A percentile compares a stretch with the other conserved stretches of the same genome.
phyloP scores from a whole-genome alignment of 2,329 filamentous ascomycete species.

The Penicillium sclerotiorum region DNA sequence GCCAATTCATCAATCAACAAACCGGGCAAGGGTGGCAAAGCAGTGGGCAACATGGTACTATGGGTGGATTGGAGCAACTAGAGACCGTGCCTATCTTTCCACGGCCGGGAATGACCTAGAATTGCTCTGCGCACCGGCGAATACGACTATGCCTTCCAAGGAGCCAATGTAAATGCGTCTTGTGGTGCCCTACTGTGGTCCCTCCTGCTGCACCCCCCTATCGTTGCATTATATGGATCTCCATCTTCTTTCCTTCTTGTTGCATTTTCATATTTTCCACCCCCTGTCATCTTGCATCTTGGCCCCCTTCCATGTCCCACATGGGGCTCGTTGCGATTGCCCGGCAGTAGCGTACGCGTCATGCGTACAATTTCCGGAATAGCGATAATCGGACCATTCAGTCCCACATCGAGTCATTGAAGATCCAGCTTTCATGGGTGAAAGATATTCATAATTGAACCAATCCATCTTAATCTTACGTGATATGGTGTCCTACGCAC shows the following conservation, averaged over 20 bases:
- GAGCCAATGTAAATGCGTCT: too few relatives aligned
- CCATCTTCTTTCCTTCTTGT: conserved; percentile 14
- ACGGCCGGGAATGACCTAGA: conserved; percentile 61
- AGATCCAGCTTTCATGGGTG: background rate
- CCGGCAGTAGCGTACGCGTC: background rate
- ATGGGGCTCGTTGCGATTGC: background rate
- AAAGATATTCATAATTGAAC: conserved; percentile 3
- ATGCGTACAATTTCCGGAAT: too few relatives aligned
- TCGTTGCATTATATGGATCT: conserved; percentile 13
- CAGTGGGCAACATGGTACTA: conserved; percentile 70
- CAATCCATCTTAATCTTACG: background rate
- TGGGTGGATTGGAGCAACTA: conserved; percentile 73
- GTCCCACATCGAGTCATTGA: background rate
- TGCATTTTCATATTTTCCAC: conserved; percentile 12
- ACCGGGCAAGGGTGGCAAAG: conserved; percentile 90
- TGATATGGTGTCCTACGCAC: background rate
- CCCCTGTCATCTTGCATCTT: conserved; percentile 9
- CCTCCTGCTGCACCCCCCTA: background rate
- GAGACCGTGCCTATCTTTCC: conserved; percentile 85
- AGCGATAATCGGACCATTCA: background rate
- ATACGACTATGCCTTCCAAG: too few relatives aligned
- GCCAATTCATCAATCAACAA: conserved; percentile 82
- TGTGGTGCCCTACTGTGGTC: too few relatives aligned
- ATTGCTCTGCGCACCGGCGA: too few relatives aligned
- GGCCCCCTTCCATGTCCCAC: conserved; percentile 3